Evolutionary conservation across 2,329 filamentous ascomycete genomes (phyloP), one percentile per base, ranked within the genome.

Genomic region (Botrytis cinerea): DNA sequence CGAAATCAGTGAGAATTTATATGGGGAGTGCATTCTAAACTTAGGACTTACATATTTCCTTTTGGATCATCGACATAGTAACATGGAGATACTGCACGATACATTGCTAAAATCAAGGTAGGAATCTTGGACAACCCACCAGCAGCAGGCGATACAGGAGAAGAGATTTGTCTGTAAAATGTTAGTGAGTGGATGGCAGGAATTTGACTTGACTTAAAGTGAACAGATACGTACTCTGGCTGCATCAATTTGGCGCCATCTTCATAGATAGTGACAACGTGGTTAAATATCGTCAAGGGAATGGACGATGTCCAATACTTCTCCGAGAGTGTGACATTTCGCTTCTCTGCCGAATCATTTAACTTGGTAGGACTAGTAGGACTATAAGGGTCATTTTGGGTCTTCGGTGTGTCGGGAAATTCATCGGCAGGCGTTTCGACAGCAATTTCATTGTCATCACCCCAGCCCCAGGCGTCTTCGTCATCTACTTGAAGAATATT

Each of bases 221-320:
- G 18, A 35, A 16, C 60, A 35, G 40, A 54, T 69, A 81, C 83
- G 79, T 83, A 84, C 74, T 83, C 81, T 76, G 88, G 82, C 59
- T 85, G 80, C 38, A 89, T 88, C 64, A 95, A 83, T 0, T 84
- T 85, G 16, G 88, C 87, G 1, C 86, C 90, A 76, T 92, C 90
- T 74, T 91, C 87, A 75, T 88, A 81, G 43, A 91, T 86, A 20
- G 84, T 80, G 35, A 85, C 84, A 70, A 95, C 89, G 43, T 93
- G 86, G 28, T 88, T 86, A 32, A 95, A 85, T 20, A 98, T 90
- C 6, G 91, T 89, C 75, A 94, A 91, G 0, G 96, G 95, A 81
- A 98, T 92, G 3, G 92, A 92, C 0, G 95, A 98, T 70, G 97
- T 92, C 74, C 91, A 93, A 81, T 97, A 99, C 1, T 88, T 92